Base-by-base conservation (phyloP, 768 basidiomycete genomes). In the Amanita pseudoporphyria region DNA sequence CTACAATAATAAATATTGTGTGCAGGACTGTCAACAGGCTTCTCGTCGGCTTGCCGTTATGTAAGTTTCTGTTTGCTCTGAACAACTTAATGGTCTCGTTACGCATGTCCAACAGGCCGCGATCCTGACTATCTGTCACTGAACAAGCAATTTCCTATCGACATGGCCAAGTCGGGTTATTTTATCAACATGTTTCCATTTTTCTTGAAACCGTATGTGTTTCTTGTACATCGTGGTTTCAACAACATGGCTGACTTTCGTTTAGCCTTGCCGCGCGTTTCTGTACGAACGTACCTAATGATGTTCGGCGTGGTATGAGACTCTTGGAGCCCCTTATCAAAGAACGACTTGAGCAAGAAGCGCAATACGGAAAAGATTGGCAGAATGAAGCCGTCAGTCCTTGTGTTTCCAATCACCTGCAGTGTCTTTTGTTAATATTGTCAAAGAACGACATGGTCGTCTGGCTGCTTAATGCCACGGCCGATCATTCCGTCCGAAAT, bases 281-380 rank as follows among this genome's bases (percentile, higher is more conserved):
- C 9, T 36, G 60, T 2, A 54, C 55, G 1, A 45, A 52, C 16
- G 33, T 33, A 45, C 22, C 44, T 19, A n/a, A n/a, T 0, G 50
- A 49, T 9, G 19, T 40, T 7, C 49, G 42, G n/a, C 50, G 51
- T 13, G 54, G 56, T 49, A 54, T 54, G 12, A 48, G 58, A n/a
- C 57, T 60, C 16, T 49, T 70, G 9, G 57, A 53, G 9, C 64
- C n/a, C n/a, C n/a, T n/a, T n/a, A n/a, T n/a, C n/a, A n/a, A n/a
- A n/a, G n/a, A n/a, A n/a, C n/a, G n/a, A n/a, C n/a, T n/a, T n/a
- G n/a, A n/a, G n/a, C n/a, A n/a, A n/a, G n/a, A n/a, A n/a, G n/a
- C n/a, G n/a, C n/a, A n/a, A n/a, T n/a, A n/a, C n/a, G n/a, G n/a
- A n/a, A n/a, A n/a, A n/a, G n/a, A n/a, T n/a, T n/a, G n/a, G n/a